Base-by-base conservation (phyloP, 352 stramenopile species). In the Phytophthora hybrid region DNA sequence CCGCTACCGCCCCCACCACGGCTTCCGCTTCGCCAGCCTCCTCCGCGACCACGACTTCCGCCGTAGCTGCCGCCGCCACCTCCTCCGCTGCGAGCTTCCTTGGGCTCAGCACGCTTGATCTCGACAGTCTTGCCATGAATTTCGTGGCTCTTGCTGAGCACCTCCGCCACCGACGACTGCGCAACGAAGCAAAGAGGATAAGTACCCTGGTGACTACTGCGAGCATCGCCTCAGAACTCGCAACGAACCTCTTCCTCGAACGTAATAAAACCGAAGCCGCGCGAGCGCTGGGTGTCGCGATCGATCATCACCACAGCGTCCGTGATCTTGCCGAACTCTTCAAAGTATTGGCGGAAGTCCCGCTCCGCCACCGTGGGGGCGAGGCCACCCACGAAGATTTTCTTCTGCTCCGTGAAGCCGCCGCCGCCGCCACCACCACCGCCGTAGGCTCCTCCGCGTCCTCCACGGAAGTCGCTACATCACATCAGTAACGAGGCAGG, bases 291-390 rank as follows among this genome's bases (percentile, higher is more conserved):
- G 13, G 94, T 98, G 51, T 98, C 89, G 31, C 93, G 90, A 73
- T 98, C 94, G 63, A 97, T 94, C 94, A 98, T 98, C 57, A 98
- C 93, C 31, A 98, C 89, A 0, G 93, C 91, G 64, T 98, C 92
- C 31, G 89, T 96, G 64, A 98, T 96, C 67, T 84, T 88, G 65
- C 94, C 94, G 69, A 87, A 98, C 63, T 93, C 85, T 63, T 97
- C 89, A 64, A 98, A 98, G 81, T 98, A 98, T 64, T 87, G 76
- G 47, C 89, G 83, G 76, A 98, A 98, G 66, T 98, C 93, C 59
- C 96, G 88, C 71, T 98, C 93, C 18, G 80, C 87, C 47, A 98
- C 90, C 4, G 92, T 90, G 16, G 90, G 83, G 19, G 90, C 84
- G 41, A 98, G 75, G 21, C 94, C 94, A 31, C 94, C 94, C 8